A percentile compares a stretch with the other conserved stretches of the same genome.
Conservation (phyloP, 2,329 filamentous ascomycete species). For the Ophiostoma sp. region DNA sequence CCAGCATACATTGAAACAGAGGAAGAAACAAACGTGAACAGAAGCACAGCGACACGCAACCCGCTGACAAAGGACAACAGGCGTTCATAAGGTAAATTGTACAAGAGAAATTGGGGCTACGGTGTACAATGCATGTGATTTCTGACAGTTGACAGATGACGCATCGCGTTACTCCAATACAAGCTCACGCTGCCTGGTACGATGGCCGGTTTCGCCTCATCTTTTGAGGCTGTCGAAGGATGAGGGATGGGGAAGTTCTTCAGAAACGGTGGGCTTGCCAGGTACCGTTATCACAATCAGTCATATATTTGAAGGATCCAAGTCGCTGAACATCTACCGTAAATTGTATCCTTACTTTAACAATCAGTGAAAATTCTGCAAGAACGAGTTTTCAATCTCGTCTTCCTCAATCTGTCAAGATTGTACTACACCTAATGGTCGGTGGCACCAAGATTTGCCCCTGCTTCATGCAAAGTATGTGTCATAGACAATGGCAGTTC, state of each 20-base stretch:
- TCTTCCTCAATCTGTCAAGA: not conserved
- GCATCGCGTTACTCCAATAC: not conserved
- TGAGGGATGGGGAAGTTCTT: not conserved
- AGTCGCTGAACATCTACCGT: not conserved
- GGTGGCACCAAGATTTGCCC: not conserved
- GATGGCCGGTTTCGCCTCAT: not conserved
- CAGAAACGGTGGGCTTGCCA: not conserved
- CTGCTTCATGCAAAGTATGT: not conserved
- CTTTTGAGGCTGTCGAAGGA: not conserved
- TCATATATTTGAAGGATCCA: not conserved
- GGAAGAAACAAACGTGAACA: not conserved
- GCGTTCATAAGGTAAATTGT: not conserved
- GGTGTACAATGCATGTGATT: constrained; percentile 2
- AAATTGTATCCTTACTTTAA: not conserved
- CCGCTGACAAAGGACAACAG: not conserved
- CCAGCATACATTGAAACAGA: constrained; percentile 22
- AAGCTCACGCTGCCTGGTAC: not conserved
- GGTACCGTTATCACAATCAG: not conserved
- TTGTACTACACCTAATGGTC: not conserved
- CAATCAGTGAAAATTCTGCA: not conserved
- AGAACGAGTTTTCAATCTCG: not conserved
- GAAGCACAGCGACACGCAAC: not conserved
- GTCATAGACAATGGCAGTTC: not conserved
- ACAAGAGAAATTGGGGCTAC: not conserved
- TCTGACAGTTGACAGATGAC: constrained; percentile 23